A percentile compares a stretch with the other conserved stretches of the same genome.
Conservation (phyloP, 495 filamentous ascomycete genomes). For the Hypoxylon rickii region DNA sequence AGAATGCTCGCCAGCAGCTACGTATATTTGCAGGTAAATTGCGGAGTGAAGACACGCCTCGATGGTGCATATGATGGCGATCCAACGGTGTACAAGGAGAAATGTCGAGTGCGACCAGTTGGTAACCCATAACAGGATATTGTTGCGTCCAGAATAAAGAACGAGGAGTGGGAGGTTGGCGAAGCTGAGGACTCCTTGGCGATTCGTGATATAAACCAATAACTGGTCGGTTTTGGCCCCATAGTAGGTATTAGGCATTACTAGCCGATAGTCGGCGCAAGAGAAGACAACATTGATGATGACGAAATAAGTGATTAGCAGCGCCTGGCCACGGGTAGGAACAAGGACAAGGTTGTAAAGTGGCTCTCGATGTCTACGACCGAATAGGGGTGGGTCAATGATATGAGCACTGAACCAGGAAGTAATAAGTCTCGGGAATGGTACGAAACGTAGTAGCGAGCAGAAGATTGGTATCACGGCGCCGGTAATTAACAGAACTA, state of each 20-base stretch:
- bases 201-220: constrained; percentile 45
- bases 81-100: constrained; percentile 58
- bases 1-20: constrained; percentile 5
- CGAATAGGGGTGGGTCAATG: constrained; percentile 41
- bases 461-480: constrained; percentile 39
- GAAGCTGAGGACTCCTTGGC: constrained; percentile 54
- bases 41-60: constrained; percentile 53
- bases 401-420: constrained; percentile 37
- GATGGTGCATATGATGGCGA: constrained; percentile 55
- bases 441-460: constrained; percentile 37
- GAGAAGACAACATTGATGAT: constrained; percentile 44
- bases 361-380: constrained; percentile 36
- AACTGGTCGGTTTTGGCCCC: background rate
- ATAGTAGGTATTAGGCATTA: constrained; percentile 34
- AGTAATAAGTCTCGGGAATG: constrained; percentile 23
- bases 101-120: constrained; percentile 59
- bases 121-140: constrained; percentile 56
- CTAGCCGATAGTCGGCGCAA: constrained; percentile 28
- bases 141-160: constrained; percentile 58
- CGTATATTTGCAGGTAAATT: constrained; percentile 37
- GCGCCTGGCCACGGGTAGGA: constrained; percentile 46
- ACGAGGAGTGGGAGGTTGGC: constrained; percentile 54
- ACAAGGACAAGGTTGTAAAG: constrained; percentile 40
- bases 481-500: constrained; percentile 40
- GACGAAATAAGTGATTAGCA: constrained; percentile 43